phyloP scores from a whole-genome alignment of 2,329 filamentous ascomycete genomes.

The Graphilbum fragrans region DNA sequence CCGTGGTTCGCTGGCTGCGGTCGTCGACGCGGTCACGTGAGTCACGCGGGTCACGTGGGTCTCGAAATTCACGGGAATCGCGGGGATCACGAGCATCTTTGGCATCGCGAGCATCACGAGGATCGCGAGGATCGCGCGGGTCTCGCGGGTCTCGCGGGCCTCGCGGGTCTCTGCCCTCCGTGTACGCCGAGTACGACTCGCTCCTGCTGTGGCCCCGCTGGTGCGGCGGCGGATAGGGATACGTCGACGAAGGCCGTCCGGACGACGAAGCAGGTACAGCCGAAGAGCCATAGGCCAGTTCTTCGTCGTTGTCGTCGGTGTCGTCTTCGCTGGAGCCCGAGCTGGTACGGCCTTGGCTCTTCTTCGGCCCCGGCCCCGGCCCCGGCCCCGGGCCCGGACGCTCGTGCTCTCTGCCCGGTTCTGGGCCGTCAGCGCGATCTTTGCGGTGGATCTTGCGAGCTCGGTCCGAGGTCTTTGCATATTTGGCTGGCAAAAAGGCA shows the following conservation, averaged over 20 bases:
- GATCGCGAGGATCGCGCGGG: conserved; percentile 2
- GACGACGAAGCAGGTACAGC: conserved; percentile 5
- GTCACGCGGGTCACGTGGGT: background rate
- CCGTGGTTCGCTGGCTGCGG: conserved; percentile 4
- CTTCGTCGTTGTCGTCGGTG: conserved; percentile 11
- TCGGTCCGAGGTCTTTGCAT: conserved; percentile 20
- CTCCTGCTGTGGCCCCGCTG: conserved; percentile 26
- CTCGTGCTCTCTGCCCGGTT: conserved; percentile 4
- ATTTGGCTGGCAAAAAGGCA: conserved; percentile 35
- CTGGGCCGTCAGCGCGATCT: background rate
- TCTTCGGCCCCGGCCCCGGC: background rate
- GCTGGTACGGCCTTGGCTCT: conserved; percentile 3
- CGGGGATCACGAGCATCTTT: conserved; percentile 1
- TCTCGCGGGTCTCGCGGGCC: background rate
- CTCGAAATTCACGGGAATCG: conserved; percentile 4
- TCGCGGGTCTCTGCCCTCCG: conserved; percentile 12
- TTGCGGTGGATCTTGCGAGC: background rate
- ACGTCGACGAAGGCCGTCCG: background rate
- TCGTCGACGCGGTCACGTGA: conserved; percentile 1
- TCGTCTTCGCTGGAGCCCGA: conserved; percentile 8
- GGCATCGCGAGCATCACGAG: background rate
- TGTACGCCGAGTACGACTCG: conserved; percentile 19
- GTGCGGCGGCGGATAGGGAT: conserved; percentile 19
- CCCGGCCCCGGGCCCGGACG: conserved; percentile 4
- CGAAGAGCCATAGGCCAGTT: conserved; percentile 36